phyloP scores from a whole-genome alignment of 495 filamentous ascomycete genomes.

The Xylaria intraflava region DNA sequence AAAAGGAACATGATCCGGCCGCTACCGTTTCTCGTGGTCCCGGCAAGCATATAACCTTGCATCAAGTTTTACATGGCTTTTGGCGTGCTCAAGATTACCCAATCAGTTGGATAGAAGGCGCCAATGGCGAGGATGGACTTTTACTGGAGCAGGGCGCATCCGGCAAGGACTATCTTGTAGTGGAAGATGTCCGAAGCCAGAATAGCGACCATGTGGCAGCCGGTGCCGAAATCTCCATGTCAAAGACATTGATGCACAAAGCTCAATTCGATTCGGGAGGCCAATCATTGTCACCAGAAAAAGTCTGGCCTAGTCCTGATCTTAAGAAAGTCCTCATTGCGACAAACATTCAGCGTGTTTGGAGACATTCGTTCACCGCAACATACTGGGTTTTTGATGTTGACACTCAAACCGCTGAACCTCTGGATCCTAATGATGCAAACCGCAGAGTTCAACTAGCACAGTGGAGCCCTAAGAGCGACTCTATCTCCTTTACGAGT shows the following conservation, averaged over 20 bases:
- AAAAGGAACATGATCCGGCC: conserved; percentile 58
- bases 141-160: conserved; percentile 57
- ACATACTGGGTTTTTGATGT: conserved; percentile 95
- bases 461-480: conserved; percentile 80
- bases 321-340: conserved; percentile 76
- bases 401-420: conserved; percentile 66
- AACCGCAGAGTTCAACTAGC: conserved; percentile 74
- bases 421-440: conserved; percentile 64
- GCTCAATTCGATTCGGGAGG: conserved; percentile 52
- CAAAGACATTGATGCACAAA: conserved; percentile 66
- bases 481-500: conserved; percentile 76
- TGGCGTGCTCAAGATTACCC: conserved; percentile 64
- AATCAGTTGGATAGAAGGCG: conserved; percentile 82
- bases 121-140: conserved; percentile 80
- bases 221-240: conserved; percentile 27
- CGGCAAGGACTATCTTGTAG: conserved; percentile 66
- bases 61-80: conserved; percentile 66
- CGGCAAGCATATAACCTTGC: conserved; percentile 73
- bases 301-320: conserved; percentile 72
- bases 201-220: conserved; percentile 22
- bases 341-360: conserved; percentile 65
- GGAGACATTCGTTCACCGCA: conserved; percentile 81
- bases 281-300: conserved; percentile 43
- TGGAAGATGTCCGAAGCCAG: conserved; percentile 71
- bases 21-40: conserved; percentile 57